phyloP scores from a whole-genome alignment of 768 basidiomycete species.

The Phlebiopsis gigantea region DNA sequence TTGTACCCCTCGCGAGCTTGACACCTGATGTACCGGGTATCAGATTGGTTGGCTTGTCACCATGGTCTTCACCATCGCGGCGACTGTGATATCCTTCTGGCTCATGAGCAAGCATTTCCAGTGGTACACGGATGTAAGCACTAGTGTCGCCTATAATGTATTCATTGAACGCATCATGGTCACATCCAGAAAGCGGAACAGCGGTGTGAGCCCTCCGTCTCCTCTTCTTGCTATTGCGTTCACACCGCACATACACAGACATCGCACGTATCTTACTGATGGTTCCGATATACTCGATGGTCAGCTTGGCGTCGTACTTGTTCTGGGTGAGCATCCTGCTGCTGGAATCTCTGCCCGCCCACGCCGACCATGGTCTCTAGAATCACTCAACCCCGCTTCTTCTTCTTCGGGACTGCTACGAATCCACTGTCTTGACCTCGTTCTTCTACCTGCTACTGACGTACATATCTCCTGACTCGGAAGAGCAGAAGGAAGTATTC shows the following conservation, averaged over 20 bases:
- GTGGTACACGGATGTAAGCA: constrained; percentile 65
- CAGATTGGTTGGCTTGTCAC: constrained; percentile 69
- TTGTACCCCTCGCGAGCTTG: neutral
- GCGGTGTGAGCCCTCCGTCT: constrained; percentile 40
- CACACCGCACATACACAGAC: constrained; percentile 33
- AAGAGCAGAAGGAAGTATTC: constrained; percentile 59
- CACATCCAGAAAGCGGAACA: constrained; percentile 72
- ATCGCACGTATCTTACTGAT: constrained; percentile 73
- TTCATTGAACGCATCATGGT: neutral
- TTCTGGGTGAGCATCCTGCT: constrained; percentile 49
- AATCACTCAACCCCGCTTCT: constrained; percentile 66
- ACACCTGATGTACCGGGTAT: neutral
- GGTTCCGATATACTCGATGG: constrained; percentile 69
- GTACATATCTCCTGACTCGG: constrained; percentile 59
- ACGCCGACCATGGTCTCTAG: constrained; percentile 24
- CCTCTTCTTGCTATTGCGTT: neutral
- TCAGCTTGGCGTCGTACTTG: constrained; percentile 63
- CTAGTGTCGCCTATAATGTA: neutral
- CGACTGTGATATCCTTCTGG: constrained; percentile 61
- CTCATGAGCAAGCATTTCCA: constrained; percentile 67
- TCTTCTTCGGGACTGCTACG: constrained; percentile 69
- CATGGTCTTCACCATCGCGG: constrained; percentile 52
- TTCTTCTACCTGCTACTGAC: constrained; percentile 76
- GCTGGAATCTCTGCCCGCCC: neutral
- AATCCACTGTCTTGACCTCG: constrained; percentile 67